Conservation (phyloP, 2,329 filamentous ascomycete genomes). For the Ceratocystis eucalypticola region DNA sequence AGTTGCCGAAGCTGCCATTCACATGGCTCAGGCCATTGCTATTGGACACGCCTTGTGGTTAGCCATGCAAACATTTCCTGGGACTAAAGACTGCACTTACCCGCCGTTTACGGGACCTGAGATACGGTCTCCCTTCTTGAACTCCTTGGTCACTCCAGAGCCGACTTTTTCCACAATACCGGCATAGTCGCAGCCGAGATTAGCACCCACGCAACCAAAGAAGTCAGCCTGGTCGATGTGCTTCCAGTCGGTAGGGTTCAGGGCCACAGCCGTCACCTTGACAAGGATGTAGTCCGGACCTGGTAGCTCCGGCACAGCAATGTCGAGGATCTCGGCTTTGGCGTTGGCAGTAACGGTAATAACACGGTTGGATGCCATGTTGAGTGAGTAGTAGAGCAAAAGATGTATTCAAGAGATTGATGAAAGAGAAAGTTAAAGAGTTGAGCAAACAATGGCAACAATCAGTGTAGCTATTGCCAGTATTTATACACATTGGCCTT, state of each 20-base stretch:
- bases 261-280: conserved; percentile 27
- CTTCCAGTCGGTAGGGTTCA: conserved; percentile 30
- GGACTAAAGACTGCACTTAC: conserved; percentile 18
- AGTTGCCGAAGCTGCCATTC: conserved; percentile 32
- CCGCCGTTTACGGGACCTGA: conserved; percentile 30
- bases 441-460: background rate
- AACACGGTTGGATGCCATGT: conserved; percentile 15
- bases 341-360: conserved; percentile 10
- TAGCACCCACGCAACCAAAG: conserved; percentile 20
- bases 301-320: conserved; percentile 20
- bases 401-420: background rate
- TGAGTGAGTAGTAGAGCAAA: background rate
- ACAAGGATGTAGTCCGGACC: conserved; percentile 26
- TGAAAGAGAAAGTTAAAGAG: background rate
- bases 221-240: conserved; percentile 23
- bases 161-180: conserved; percentile 36
- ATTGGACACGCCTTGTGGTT: background rate
- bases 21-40: conserved; percentile 24
- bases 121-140: conserved; percentile 36
- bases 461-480: too few species aligned
- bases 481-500: background rate
- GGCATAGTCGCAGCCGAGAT: conserved; percentile 34
- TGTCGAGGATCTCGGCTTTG: conserved; percentile 26
- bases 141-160: conserved; percentile 29
- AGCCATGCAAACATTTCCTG: background rate